phyloP scores from a whole-genome alignment of 768 basidiomycete genomes.

The Lactarius sanguifluus region DNA sequence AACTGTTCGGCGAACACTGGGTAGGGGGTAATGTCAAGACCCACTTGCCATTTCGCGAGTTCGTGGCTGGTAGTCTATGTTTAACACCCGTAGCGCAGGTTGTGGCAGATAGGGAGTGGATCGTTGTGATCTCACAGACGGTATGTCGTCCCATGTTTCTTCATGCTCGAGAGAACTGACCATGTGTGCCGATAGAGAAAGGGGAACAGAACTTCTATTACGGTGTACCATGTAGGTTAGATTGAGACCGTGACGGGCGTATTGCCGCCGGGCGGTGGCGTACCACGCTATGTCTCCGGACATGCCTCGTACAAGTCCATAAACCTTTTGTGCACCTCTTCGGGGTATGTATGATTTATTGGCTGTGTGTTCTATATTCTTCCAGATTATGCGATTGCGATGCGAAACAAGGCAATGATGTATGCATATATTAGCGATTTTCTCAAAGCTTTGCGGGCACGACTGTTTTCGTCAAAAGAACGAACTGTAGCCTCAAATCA shows the following conservation, averaged over 20 bases:
- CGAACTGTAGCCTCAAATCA: too few relatives aligned
- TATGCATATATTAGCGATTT: not conserved
- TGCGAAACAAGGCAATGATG: not conserved
- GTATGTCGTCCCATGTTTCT: conserved; percentile 2
- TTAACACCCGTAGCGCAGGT: not conserved
- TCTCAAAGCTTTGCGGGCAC: too few relatives aligned
- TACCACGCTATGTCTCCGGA: not conserved
- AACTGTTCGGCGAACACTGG: conserved; percentile 11
- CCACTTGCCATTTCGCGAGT: conserved; percentile 17
- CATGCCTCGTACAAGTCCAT: not conserved
- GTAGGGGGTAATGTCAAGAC: conserved; percentile 7
- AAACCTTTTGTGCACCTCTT: not conserved
- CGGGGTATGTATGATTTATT: not conserved
- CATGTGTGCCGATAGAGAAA: not conserved
- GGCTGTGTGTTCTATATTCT: not conserved
- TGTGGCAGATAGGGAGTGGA: conserved; percentile 21
- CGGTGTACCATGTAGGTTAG: conserved; percentile 16
- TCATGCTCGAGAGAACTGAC: not conserved
- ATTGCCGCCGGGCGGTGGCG: not conserved
- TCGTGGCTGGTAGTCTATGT: not conserved
- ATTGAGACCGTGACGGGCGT: not conserved
- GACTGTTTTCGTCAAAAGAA: not conserved
- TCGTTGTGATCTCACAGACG: conserved; percentile 9
- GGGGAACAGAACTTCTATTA: not conserved
- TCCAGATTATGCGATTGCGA: not conserved